These are phyloP conservation scores for Microdochium paspali DNA, from an alignment of 2,329 filamentous ascomycete genomes.

Conservation along the genomic window DNA sequence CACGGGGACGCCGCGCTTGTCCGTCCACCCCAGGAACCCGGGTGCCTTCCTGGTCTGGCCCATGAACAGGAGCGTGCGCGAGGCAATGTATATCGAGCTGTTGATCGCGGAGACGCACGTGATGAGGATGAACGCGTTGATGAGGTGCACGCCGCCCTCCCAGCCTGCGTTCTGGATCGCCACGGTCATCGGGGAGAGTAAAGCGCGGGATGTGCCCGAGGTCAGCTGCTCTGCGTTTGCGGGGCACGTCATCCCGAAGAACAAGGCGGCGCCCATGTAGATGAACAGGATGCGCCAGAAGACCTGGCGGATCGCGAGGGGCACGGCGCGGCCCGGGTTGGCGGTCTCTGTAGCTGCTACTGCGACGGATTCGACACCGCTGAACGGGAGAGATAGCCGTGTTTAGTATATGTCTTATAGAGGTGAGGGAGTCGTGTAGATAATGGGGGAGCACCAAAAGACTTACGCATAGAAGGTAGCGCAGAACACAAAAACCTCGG, in stretches of 20 bases:
- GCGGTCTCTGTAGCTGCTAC: conserved; percentile 52
- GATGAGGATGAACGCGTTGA: conserved; percentile 69
- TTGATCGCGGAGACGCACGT: conserved; percentile 67
- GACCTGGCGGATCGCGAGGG: conserved; percentile 48
- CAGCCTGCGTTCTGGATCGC: conserved; percentile 67
- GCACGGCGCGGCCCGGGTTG: conserved; percentile 46
- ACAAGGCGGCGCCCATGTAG: conserved; percentile 63
- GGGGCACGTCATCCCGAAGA: conserved; percentile 66
- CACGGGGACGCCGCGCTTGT: conserved; percentile 51
- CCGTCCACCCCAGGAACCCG: conserved; percentile 57
- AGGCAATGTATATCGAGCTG: conserved; percentile 68
- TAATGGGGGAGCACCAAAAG: too few relatives aligned
- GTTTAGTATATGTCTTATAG: background rate
- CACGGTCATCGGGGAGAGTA: conserved; percentile 65
- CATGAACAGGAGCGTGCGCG: conserved; percentile 67
- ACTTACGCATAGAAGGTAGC: conserved; percentile 64
- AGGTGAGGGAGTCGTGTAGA: too few relatives aligned
- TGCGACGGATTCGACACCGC: conserved; percentile 37
- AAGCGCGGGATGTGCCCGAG: conserved; percentile 49
- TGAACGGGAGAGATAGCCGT: background rate
- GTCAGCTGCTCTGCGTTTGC: conserved; percentile 56
- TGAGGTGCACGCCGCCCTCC: conserved; percentile 62
- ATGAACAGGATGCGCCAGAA: conserved; percentile 54
- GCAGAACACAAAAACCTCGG: conserved; percentile 53
- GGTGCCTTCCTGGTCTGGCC: conserved; percentile 66